phyloP scores from a whole-genome alignment of 2,329 filamentous ascomycete genomes.

The Nakataea oryzae region DNA sequence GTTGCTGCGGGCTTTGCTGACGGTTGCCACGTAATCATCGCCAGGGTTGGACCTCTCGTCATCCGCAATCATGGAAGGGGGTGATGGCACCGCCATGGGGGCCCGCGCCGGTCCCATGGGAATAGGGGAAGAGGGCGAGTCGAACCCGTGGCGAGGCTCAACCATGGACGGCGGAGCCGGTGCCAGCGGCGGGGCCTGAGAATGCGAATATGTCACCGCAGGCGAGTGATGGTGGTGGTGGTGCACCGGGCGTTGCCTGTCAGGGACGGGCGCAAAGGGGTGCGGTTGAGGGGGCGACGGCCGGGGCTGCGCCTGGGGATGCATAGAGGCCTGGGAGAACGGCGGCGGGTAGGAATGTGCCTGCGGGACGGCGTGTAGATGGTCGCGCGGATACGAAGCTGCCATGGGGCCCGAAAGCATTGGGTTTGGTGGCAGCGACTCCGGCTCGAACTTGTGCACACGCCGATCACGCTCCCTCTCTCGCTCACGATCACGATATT shows the following conservation, averaged over 20 bases:
- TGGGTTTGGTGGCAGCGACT: not conserved
- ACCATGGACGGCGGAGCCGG: conserved; percentile 9
- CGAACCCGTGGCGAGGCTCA: conserved; percentile 5
- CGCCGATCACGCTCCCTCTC: not conserved
- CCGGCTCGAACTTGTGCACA: not conserved
- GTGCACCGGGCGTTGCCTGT: not conserved
- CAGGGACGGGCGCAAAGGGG: not conserved
- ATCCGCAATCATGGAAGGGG: conserved; percentile 10
- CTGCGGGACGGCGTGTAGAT: not conserved
- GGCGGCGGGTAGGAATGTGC: conserved; percentile 1
- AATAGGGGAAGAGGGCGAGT: not conserved
- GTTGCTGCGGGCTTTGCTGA: conserved; percentile 29
- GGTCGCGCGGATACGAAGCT: not conserved
- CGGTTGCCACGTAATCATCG: conserved; percentile 31
- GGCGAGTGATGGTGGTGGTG: not conserved
- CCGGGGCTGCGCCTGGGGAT: not conserved
- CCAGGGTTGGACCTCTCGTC: conserved; percentile 25
- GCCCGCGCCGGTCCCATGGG: not conserved
- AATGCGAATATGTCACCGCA: not conserved
- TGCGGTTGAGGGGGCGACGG: not conserved
- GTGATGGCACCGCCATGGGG: not conserved
- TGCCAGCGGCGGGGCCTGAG: not conserved
- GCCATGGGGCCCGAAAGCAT: not conserved
- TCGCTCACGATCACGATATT: not conserved
- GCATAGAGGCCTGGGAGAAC: not conserved